Percentiles rank a stretch among this genome's conserved stretches.
Evolutionary conservation across 2,329 filamentous ascomycete species (phyloP).

Genomic region (Aaosphaeria pasadenensis): DNA sequence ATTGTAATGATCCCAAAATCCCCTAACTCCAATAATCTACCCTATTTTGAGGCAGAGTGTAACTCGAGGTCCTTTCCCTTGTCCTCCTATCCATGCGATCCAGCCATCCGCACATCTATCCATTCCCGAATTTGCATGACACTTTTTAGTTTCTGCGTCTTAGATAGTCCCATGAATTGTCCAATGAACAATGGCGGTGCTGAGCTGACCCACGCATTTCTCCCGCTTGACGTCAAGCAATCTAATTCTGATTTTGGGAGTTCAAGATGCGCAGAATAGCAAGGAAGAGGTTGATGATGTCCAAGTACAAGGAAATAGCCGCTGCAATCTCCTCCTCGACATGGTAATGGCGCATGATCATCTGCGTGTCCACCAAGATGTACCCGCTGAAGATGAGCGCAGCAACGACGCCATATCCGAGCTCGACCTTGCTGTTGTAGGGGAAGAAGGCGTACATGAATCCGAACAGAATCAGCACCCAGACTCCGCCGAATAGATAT

Average conservation of each 20-base stretch:
- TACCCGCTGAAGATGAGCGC: conserved; percentile 92
- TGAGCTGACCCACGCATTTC: no score
- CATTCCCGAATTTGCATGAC: no score
- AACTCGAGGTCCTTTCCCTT: no score
- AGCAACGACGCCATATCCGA: conserved; percentile 76
- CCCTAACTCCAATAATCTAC: no score
- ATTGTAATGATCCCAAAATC: no score
- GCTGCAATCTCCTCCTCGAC: conserved; percentile 98
- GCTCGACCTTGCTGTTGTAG: conserved; percentile 74
- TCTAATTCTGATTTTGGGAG: conserved; percentile 88
- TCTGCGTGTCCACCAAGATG: conserved; percentile 93
- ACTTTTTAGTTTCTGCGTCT: no score
- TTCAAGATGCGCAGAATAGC: conserved; percentile 94
- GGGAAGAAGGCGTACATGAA: conserved; percentile 93
- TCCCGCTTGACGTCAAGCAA: not conserved
- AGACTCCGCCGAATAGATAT: conserved; percentile 86
- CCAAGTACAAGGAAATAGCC: conserved; percentile 89
- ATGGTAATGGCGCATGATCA: conserved; percentile 93
- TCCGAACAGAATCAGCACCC: conserved; percentile 87
- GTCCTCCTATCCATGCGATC: no score
- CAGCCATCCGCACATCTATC: no score
- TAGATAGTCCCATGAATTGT: no score
- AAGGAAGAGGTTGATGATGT: conserved; percentile 96
- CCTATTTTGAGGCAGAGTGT: no score
- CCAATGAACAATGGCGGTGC: no score